Evolutionary conservation across 179 eudicot genomes (phyloP).

Genomic region (Beta macrorhiza): DNA sequence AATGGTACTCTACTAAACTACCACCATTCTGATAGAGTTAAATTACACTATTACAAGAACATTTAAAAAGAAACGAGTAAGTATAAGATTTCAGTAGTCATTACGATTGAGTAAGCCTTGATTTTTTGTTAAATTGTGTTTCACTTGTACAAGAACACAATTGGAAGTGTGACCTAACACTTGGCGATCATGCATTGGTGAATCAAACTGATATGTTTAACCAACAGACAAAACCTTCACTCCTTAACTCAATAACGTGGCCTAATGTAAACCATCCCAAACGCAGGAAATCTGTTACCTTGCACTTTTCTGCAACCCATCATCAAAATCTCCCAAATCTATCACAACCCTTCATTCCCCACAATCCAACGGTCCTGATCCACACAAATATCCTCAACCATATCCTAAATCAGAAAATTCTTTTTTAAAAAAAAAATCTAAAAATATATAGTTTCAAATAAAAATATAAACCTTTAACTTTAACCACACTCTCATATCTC

Average conservation of each 20-base stretch:
- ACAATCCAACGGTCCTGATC: constrained; percentile 47
- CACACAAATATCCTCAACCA: constrained; percentile 46
- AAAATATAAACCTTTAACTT: not conserved
- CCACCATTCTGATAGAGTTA: too few relatives aligned
- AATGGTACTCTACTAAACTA: too few relatives aligned
- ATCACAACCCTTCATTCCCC: constrained; percentile 49
- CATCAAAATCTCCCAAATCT: constrained; percentile 22
- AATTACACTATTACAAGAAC: too few relatives aligned
- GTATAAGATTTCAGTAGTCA: too few relatives aligned
- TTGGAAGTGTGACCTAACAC: not conserved
- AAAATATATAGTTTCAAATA: constrained; percentile 3
- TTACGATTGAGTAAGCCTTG: too few relatives aligned
- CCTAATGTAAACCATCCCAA: constrained; percentile 21
- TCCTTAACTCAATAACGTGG: constrained; percentile 20
- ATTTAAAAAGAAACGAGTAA: too few relatives aligned
- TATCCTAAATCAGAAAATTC: constrained; percentile 43
- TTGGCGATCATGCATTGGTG: constrained; percentile 21
- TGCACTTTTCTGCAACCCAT: constrained; percentile 16
- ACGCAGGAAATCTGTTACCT: not conserved
- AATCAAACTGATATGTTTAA: not conserved
- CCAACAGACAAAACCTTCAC: not conserved
- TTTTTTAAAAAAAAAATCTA: not conserved
- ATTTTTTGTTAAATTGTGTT: too few relatives aligned
- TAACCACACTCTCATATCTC: not conserved
- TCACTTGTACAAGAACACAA: too few relatives aligned